Percentiles rank a stretch among this genome's conserved stretches.
These are phyloP conservation scores for Trypanosoma grayi DNA, from an alignment of 208 protist genomes.

Conservation along the genomic window DNA sequence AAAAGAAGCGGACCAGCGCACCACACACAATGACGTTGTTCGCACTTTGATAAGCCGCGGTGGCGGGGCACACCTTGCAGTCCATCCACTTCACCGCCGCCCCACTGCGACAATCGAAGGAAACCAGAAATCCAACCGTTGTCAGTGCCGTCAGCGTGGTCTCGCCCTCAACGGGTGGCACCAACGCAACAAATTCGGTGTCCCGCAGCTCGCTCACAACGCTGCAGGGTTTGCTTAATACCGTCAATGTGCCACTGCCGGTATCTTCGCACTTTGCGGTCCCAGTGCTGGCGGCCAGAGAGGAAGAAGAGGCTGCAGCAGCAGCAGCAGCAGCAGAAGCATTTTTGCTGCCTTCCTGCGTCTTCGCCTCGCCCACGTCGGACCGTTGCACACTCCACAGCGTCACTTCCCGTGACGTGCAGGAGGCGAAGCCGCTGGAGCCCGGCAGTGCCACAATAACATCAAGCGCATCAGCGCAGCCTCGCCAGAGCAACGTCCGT, in stretches of 20 bases:
- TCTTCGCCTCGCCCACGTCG: neutral
- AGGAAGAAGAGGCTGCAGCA: too few relatives aligned
- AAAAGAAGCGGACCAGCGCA: slow-evolving; percentile 60
- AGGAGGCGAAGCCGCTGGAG: slow-evolving; percentile 54
- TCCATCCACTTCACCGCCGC: slow-evolving; percentile 85
- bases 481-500: slow-evolving; percentile 60
- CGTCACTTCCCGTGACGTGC: slow-evolving; percentile 31
- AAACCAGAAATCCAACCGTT: slow-evolving; percentile 54
- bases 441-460: slow-evolving; percentile 47
- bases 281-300: neutral
- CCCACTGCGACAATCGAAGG: slow-evolving; percentile 54
- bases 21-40: slow-evolving; percentile 61
- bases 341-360: neutral
- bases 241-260: slow-evolving; percentile 23
- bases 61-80: slow-evolving; percentile 66
- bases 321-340: too few relatives aligned
- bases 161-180: slow-evolving; percentile 21
- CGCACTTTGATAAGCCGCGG: slow-evolving; percentile 23
- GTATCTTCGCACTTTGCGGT: neutral
- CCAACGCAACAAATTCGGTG: slow-evolving; percentile 50
- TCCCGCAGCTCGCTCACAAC: slow-evolving; percentile 56
- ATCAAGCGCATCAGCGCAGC: slow-evolving; percentile 49
- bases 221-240: slow-evolving; percentile 61
- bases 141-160: slow-evolving; percentile 41
- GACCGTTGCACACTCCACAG: slow-evolving; percentile 10